Percentiles rank a stretch among this genome's conserved stretches.
Conservation (phyloP, 768 basidiomycete genomes). For the Solioccasus polychromus region DNA sequence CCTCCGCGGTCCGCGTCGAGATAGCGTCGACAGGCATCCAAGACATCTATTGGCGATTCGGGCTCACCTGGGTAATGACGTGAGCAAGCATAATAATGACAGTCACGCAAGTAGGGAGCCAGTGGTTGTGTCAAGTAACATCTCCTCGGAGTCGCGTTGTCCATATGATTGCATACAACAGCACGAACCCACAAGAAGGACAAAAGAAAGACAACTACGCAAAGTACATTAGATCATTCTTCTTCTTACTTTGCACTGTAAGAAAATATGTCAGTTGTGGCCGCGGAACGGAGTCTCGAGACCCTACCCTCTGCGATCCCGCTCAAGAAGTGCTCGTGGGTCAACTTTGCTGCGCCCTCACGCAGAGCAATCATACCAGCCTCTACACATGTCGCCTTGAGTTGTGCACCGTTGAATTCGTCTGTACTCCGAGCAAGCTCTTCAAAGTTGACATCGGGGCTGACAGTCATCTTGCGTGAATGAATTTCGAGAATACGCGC, state of each 20-base stretch:
- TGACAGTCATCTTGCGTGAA: constrained; percentile 91
- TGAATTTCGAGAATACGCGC: constrained; percentile 97
- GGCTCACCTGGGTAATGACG: too few relatives aligned
- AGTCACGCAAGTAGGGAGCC: too few relatives aligned
- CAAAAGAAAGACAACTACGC: constrained; percentile 46
- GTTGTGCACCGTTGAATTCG: constrained; percentile 96
- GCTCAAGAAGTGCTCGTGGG: constrained; percentile 94
- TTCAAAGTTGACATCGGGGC: constrained; percentile 90
- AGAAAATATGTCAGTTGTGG: constrained; percentile 23
- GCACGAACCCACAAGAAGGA: too few relatives aligned
- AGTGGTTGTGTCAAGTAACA: background rate
- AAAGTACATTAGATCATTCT: constrained; percentile 96
- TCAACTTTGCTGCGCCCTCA: constrained; percentile 85
- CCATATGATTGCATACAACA: too few relatives aligned
- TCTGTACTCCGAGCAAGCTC: constrained; percentile 96
- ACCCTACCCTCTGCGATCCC: constrained; percentile 82
- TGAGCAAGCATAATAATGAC: too few relatives aligned
- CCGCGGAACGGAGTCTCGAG: constrained; percentile 1
- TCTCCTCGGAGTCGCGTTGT: background rate
- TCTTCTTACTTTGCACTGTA: constrained; percentile 98
- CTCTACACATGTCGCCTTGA: constrained; percentile 98
- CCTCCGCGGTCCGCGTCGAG: too few relatives aligned
- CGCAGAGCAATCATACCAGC: constrained; percentile 98
- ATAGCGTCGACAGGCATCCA: too few relatives aligned
- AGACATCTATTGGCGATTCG: too few relatives aligned